These are phyloP conservation scores for Morella rubra DNA, from an alignment of 306 rosid species.

Conservation along the genomic window DNA sequence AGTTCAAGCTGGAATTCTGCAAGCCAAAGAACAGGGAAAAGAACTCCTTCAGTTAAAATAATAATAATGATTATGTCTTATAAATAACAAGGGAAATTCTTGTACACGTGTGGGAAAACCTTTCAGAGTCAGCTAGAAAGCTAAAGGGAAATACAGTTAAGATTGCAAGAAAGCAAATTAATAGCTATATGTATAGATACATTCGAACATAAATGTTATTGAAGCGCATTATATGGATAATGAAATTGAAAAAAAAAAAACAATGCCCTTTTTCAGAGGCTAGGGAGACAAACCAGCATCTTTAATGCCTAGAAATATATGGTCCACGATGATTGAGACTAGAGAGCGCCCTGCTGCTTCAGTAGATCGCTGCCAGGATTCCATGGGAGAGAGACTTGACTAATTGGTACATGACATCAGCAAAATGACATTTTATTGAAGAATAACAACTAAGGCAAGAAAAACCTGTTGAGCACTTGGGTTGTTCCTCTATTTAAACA, in stretches of 20 bases:
- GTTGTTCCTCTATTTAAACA: constrained; percentile 84
- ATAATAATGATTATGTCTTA: not conserved
- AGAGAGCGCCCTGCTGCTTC: constrained; percentile 89
- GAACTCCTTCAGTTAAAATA: constrained; percentile 26
- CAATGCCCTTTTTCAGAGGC: constrained; percentile 9
- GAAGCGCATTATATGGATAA: not conserved
- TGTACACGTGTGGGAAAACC: not conserved
- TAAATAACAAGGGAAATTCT: not conserved
- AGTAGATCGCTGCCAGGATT: constrained; percentile 64
- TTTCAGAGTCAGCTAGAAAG: not conserved
- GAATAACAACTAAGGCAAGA: constrained; percentile 22
- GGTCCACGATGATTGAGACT: constrained; percentile 81
- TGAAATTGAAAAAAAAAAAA: not conserved
- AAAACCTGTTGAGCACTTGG: constrained; percentile 68
- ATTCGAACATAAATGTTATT: no score
- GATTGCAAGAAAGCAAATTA: not conserved
- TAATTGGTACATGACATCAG: constrained; percentile 17
- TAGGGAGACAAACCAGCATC: constrained; percentile 67
- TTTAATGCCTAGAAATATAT: constrained; percentile 85
- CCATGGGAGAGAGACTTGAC: constrained; percentile 26
- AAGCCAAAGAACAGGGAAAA: constrained; percentile 33
- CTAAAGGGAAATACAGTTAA: not conserved
- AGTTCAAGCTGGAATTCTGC: constrained; percentile 94
- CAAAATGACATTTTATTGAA: constrained; percentile 18
- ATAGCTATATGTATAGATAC: not conserved